phyloP scores from a whole-genome alignment of 1,284 basidiomycete species.

The Ganoderma sinense region DNA sequence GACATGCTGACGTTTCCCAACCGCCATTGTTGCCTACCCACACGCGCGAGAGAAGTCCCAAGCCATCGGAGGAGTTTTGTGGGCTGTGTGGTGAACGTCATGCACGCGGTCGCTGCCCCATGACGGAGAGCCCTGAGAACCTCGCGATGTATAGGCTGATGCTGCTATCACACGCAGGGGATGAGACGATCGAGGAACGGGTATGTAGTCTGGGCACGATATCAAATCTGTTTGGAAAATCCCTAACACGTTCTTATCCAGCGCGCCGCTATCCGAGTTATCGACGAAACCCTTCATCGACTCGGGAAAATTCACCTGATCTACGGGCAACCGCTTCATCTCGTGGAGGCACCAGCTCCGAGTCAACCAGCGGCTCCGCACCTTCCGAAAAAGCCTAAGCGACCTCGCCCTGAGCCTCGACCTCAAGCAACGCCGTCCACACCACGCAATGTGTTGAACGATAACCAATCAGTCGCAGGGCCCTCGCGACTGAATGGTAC shows the following conservation, averaged over 20 bases:
- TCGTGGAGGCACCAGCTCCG: constrained; percentile 46
- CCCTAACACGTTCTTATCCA: constrained; percentile 38
- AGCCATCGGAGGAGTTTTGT: constrained; percentile 46
- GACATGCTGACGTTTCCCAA: constrained; percentile 6
- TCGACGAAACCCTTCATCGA: constrained; percentile 64
- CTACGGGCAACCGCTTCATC: constrained; percentile 66
- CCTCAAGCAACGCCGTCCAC: background rate
- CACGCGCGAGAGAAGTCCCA: constrained; percentile 18
- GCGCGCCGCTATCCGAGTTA: constrained; percentile 68
- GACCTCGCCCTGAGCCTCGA: constrained; percentile 1
- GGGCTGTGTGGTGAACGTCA: constrained; percentile 70
- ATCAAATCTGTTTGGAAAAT: constrained; percentile 10
- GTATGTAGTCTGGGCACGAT: constrained; percentile 47
- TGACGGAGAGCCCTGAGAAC: constrained; percentile 70
- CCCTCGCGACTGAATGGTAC: constrained; percentile 17
- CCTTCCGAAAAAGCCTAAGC: constrained; percentile 26
- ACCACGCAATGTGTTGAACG: constrained; percentile 1
- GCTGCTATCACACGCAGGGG: constrained; percentile 63
- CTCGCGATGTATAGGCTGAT: constrained; percentile 73
- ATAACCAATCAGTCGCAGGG: constrained; percentile 17
- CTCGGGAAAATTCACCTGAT: constrained; percentile 64
- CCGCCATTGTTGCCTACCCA: constrained; percentile 31
- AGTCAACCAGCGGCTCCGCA: constrained; percentile 7
- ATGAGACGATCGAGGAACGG: constrained; percentile 69
- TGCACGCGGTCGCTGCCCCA: constrained; percentile 56